Evolutionary conservation across 1,284 basidiomycete genomes (phyloP), one percentile per base, ranked within the genome.

Genomic region (Vanrija pseudolonga): DNA sequence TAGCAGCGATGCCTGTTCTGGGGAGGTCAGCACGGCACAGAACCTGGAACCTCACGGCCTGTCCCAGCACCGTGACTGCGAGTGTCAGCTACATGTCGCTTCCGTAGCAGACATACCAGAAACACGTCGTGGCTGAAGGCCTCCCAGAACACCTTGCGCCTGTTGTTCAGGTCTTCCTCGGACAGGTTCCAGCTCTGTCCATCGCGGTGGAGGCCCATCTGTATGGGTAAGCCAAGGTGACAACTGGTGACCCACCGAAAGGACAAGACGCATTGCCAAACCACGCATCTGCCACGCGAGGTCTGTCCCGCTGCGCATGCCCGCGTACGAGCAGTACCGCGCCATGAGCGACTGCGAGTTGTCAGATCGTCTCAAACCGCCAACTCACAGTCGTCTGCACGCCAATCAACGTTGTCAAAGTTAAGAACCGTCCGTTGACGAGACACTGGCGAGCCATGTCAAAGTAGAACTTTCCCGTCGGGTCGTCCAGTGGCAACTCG

Each of bases 141-240:
- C 53, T 66, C 66, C 66, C 66, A 68, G 50, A 68, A 68, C 4
- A 65, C 62, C 26, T 58, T 63, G 22, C 67, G 62, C n/a, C 49
- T 58, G 24, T 63, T 57, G 38, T 65, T 59, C 2, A 60, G 41
- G 17, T 59, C 54, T 15, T 57, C 28, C 2, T 28, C 26, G 0
- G 59, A 50, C 7, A 67, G 47, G 28, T 57, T 51, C 65, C 62
- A 65, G 3, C 51, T 50, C 23, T 51, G 45, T 2, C 61, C 66
- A 32, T 67, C 64, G 3, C 61, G 48, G 44, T 67, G 64, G 37
- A 65, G 28, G 15, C 66, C 62, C 62, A 67, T 65, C 55, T 32
- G 32, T 15, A 12, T 12, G 32, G 32, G 32, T 56, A 19, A 14
- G 17, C 14, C 6, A 4, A n/a, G n/a, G n/a, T n/a, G n/a, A 11